Percentiles rank a stretch among this genome's conserved stretches.
These are phyloP conservation scores for Liriodendron chinense DNA, from an alignment of 164 flowering plant species.

Conservation along the genomic window DNA sequence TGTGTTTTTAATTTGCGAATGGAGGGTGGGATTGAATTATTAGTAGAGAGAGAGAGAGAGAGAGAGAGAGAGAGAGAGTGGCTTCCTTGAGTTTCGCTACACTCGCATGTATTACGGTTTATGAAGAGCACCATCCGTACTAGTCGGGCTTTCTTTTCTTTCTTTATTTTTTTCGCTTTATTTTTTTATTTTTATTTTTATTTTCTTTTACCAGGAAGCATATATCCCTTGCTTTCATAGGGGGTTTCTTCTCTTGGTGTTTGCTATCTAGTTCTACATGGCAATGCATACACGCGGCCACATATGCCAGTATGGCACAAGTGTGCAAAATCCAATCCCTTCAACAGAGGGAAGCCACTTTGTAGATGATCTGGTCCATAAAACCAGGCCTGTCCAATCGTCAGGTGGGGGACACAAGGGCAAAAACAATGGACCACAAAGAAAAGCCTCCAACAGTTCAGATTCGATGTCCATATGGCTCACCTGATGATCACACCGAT, in stretches of 20 bases:
- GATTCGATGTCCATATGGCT: no score
- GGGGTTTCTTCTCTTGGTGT: slow-evolving; percentile 8
- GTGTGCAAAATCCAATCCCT: no score
- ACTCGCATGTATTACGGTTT: slow-evolving; percentile 8
- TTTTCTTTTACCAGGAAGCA: slow-evolving; percentile 14
- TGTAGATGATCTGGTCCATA: no score
- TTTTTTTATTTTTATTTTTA: background rate
- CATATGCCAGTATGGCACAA: no score
- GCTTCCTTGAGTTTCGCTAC: slow-evolving; percentile 12
- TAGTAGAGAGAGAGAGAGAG: background rate
- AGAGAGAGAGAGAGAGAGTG: slow-evolving; percentile 4
- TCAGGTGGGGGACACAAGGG: no score
- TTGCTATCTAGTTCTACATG: no score
- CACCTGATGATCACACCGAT: no score
- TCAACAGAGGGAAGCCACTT: no score
- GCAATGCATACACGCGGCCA: no score
- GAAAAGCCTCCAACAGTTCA: no score
- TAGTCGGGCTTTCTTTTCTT: background rate
- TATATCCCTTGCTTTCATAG: slow-evolving; percentile 29
- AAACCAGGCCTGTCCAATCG: no score
- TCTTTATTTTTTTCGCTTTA: background rate
- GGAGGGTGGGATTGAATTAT: background rate
- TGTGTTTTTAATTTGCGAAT: background rate
- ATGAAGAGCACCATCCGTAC: slow-evolving; percentile 2
- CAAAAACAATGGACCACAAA: no score